Evolutionary conservation across 176 grass and related monocot genomes (phyloP).

Genomic region (Olyra latifolia): DNA sequence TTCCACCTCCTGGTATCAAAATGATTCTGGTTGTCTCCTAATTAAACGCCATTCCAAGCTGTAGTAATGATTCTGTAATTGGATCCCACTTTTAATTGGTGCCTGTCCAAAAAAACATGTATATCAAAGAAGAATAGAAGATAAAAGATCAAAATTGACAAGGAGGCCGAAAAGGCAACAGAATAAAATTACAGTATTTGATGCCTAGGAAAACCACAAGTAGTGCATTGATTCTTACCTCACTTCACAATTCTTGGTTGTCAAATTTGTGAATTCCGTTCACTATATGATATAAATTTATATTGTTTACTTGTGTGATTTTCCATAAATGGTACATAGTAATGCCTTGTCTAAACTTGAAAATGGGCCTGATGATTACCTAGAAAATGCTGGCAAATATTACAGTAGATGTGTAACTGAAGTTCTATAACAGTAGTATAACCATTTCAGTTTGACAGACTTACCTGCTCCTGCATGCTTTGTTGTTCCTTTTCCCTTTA

Average conservation of each 20-base stretch:
- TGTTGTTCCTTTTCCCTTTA: not conserved
- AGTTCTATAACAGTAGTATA: not conserved
- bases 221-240: not conserved
- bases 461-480: not conserved
- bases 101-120: not conserved
- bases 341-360: not conserved
- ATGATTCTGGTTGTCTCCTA: not conserved
- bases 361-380: not conserved
- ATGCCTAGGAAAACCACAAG: not conserved
- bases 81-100: not conserved
- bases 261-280: not conserved
- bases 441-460: not conserved
- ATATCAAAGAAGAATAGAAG: not conserved
- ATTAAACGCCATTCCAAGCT: not conserved
- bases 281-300: not conserved
- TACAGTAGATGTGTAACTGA: slow-evolving; percentile 1
- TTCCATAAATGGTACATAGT: not conserved
- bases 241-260: not conserved
- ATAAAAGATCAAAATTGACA: not conserved
- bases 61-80: not conserved
- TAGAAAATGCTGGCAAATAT: not conserved
- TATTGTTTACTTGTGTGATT: not conserved
- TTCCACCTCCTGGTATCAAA: not conserved
- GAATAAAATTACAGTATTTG: not conserved
- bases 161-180: not conserved